Conservation (phyloP, 495 filamentous ascomycete species). For the Hyaloscypha hepaticicola region DNA sequence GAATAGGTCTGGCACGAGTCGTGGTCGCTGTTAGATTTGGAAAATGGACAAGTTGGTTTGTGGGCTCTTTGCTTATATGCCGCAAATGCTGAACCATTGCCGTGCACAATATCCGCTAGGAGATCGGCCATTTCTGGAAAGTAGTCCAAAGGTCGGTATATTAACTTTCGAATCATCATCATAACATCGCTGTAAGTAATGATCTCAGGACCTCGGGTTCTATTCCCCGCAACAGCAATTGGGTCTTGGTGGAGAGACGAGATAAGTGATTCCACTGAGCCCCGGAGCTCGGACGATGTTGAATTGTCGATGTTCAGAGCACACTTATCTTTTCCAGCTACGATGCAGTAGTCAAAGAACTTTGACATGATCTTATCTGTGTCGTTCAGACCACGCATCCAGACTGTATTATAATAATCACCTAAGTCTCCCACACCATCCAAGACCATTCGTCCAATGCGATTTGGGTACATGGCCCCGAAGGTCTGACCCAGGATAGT, state of each 20-base stretch:
- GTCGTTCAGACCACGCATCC: slow-evolving; percentile 10
- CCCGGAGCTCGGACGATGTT: neutral
- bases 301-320: slow-evolving; percentile 5
- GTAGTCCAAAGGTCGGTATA: neutral
- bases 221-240: slow-evolving; percentile 1
- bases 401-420: slow-evolving; percentile 38
- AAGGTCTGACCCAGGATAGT: slow-evolving; percentile 61
- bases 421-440: slow-evolving; percentile 48
- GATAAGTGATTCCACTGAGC: neutral
- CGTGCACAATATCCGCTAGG: slow-evolving; percentile 8
- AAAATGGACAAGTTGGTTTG: slow-evolving; percentile 1
- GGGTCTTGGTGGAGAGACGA: neutral
- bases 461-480: slow-evolving; percentile 43
- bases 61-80: neutral
- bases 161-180: neutral
- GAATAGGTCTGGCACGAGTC: neutral
- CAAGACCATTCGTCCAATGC: slow-evolving; percentile 45
- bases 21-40: neutral
- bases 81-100: slow-evolving; percentile 13
- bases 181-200: slow-evolving; percentile 16
- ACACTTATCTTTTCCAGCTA: slow-evolving; percentile 48
- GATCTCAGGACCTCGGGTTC: slow-evolving; percentile 11
- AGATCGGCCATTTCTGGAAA: neutral
- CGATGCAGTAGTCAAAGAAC: slow-evolving; percentile 54
- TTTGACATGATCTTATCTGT: slow-evolving; percentile 15